Base-by-base conservation (phyloP, 768 basidiomycete genomes). In the Steccherinum ochraceum region DNA sequence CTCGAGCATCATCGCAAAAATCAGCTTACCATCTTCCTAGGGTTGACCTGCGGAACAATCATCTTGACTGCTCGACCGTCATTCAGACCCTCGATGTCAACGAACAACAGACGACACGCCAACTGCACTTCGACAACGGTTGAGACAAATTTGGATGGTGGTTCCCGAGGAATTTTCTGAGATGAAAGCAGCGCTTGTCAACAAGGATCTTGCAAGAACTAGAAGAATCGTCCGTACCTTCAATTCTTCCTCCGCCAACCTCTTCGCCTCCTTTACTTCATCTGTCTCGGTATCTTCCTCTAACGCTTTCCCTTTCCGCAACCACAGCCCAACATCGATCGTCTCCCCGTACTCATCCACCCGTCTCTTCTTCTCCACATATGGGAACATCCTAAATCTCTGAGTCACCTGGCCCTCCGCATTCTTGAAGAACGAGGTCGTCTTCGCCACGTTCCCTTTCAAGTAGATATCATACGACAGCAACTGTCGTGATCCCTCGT, bases 261-360 rank as follows among this genome's bases (percentile, higher is more conserved):
- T 74, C 63, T 83, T 86, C 16, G 75, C 74, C 61, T 92, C 85
- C 61, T 85, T 86, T 10, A 73, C 71, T 51, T 93, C 91, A 39
- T 91, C 89, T 30, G 77, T 84, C 66, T 92, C 91, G 0, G 83
- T 85, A 54, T 93, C 88, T 58, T 95, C 89, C 67, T 95, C 93
- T 44, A 96, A 79, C 40, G 88, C 83, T 69, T 88, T 89, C 0
- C 93, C 90, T 62, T 91, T 90, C 54, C 92, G 76, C 52, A 98
- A 65, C 96, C 96, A 99, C 80, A 92, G 87, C 2, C 88, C 93
- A 4, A 98, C 87, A 66, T 98, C 96, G 47, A 98, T 74, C 10
- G 84, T 87, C 72, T 99, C 96, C 7, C 96, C 96, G 64, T 91
- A 99, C 58, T 89, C 90, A 63, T 99, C 96, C 19, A 98, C 89